Evolutionary conservation across 164 flowering plant genomes (phyloP), one percentile per base, ranked within the genome.

Genomic region (Piper betle): DNA sequence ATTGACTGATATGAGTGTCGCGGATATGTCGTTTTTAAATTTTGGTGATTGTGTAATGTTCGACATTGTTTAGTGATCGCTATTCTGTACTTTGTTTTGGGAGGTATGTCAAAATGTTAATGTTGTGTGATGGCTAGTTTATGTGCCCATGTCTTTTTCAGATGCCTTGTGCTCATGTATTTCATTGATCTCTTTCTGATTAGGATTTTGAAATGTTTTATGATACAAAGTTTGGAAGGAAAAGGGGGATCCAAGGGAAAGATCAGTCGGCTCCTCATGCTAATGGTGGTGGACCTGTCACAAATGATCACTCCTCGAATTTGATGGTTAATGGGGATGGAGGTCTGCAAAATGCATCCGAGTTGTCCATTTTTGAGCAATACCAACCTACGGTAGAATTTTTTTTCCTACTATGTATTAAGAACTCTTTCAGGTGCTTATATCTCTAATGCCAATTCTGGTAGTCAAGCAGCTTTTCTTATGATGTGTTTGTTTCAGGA

Each of bases 191-290:
- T 39, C 16, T 12, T 46, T 53, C 57, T 56, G 7, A 42, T 4
- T 54, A 10, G 99, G 97, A 90, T 79, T 93, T 90, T 77, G 77
- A 90, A 77, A 52, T 73, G 72, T 84, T 79, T 82, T 94, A 84
- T 81, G 93, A 94, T 83, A 74, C 74, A 54, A 87, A 87, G 83
- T 94, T 94, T 81, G 96, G 94, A 80, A 84, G 93, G 69, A 94
- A 81, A 80, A 80, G 52, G 69, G 75, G 53, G 53, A 48, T 66
- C 6, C 75, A 74, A 56, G 39, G 57, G 40, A 60, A 72, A 60
- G 71, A 73, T 39, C 59, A 16, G 57, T 73, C 58, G 19, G 52
- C 48, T 33, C 73, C 54, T 55, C 66, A 64, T 4, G 18, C 69
- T 46, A 46, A 46, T 17, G 62, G 58, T 17, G 62, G 58, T 68